A percentile compares a stretch with the other conserved stretches of the same genome.
Evolutionary conservation across 768 basidiomycete species (phyloP).

Genomic region (Hygrophoropsis aurantiaca): DNA sequence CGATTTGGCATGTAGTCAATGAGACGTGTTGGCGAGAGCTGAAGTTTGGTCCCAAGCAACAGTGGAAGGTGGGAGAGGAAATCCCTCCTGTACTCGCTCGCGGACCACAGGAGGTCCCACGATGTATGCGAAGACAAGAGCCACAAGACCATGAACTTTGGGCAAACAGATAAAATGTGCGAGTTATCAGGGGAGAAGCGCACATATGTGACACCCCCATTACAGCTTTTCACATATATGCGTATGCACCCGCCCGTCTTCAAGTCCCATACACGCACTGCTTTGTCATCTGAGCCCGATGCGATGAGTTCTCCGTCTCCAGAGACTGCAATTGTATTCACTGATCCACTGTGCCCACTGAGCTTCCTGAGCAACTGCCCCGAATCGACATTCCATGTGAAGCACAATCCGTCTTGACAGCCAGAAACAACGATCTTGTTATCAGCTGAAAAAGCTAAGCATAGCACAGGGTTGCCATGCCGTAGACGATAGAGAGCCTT

Average conservation of each 20-base stretch:
- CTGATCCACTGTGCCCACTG: too few relatives aligned
- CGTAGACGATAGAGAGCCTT: slow-evolving; percentile 12
- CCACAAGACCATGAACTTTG: slow-evolving; percentile 6
- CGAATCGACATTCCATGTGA: slow-evolving; percentile 20
- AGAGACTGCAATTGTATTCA: slow-evolving; percentile 20
- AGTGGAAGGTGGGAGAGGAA: too few relatives aligned
- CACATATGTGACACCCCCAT: slow-evolving; percentile 9
- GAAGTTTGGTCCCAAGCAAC: too few relatives aligned
- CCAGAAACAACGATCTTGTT: slow-evolving; percentile 22
- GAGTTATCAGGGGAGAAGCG: too few relatives aligned
- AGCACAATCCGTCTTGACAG: too few relatives aligned
- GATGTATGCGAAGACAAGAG: slow-evolving; percentile 6
- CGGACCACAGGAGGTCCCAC: slow-evolving; percentile 3
- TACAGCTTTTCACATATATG: slow-evolving; percentile 13
- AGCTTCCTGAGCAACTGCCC: slow-evolving; percentile 16
- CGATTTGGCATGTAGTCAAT: too few relatives aligned
- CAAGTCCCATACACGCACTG: slow-evolving; percentile 22
- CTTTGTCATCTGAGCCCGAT: slow-evolving; percentile 24
- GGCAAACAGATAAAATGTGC: slow-evolving; percentile 6
- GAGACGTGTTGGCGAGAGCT: too few relatives aligned
- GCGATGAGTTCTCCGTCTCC: slow-evolving; percentile 14
- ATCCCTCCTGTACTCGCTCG: background rate
- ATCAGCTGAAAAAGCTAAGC: slow-evolving; percentile 21
- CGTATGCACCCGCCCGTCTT: slow-evolving; percentile 12
- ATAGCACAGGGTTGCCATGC: slow-evolving; percentile 17